Percentiles rank a stretch among this genome's conserved stretches.
phyloP scores from a whole-genome alignment of 257 asterid genomes.

The Leonotis leonurus region DNA sequence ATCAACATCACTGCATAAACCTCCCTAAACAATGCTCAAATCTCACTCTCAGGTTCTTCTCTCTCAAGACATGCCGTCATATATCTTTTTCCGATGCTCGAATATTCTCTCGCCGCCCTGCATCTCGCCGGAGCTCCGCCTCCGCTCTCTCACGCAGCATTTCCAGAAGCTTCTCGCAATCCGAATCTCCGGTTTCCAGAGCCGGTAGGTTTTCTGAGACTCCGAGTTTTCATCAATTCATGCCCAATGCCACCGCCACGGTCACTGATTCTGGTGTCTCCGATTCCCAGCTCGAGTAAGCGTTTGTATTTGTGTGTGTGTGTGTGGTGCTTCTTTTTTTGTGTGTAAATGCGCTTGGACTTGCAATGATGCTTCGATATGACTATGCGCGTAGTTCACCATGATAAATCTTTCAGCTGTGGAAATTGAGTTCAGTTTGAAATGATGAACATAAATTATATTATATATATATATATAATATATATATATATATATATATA shows the following conservation, averaged over 20 bases:
- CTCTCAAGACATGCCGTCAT: conserved; percentile 17
- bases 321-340: neutral
- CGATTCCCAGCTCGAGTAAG: conserved; percentile 52
- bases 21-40: conserved; percentile 42
- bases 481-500: too few species aligned
- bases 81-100: conserved; percentile 17
- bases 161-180: conserved; percentile 39
- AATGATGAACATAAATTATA: too few species aligned
- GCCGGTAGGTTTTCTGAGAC: conserved; percentile 24
- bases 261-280: conserved; percentile 27
- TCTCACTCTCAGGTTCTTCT: conserved; percentile 41
- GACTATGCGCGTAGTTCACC: too few species aligned
- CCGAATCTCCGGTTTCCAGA: conserved; percentile 21
- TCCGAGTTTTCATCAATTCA: conserved; percentile 50
- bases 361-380: too few species aligned
- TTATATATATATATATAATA: too few species aligned
- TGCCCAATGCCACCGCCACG: conserved; percentile 50
- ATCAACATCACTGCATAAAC: conserved; percentile 48
- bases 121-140: conserved; percentile 20
- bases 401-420: too few species aligned
- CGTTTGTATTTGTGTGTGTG: neutral
- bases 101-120: conserved; percentile 20
- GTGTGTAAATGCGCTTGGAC: too few species aligned
- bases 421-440: too few species aligned
- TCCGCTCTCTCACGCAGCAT: conserved; percentile 27